Conservation (phyloP, 768 basidiomycete genomes). For the Russula ochroleuca region DNA sequence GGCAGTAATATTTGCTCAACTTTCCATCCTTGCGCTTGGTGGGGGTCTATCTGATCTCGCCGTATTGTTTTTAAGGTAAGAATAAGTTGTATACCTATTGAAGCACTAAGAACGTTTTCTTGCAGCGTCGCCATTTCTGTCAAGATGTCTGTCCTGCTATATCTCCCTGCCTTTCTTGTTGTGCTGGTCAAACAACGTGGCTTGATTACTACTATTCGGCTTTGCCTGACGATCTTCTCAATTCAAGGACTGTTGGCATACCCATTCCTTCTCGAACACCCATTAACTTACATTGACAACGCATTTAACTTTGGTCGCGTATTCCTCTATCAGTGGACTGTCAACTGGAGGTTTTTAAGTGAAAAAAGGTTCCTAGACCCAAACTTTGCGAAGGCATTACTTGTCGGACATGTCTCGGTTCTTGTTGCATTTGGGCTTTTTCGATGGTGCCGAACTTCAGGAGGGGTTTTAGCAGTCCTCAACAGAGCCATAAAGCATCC, state of each 20-base stretch:
- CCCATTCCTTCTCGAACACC: constrained; percentile 63
- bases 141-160: constrained; percentile 92
- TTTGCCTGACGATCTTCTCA: constrained; percentile 43
- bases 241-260: constrained; percentile 60
- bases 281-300: constrained; percentile 59
- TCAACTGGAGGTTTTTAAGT: constrained; percentile 90
- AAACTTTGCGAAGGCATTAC: constrained; percentile 55
- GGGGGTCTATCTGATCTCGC: constrained; percentile 56
- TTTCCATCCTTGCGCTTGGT: constrained; percentile 64
- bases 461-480: constrained; percentile 58
- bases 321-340: constrained; percentile 95
- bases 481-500: constrained; percentile 51
- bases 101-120: constrained; percentile 21
- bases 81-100: constrained; percentile 5
- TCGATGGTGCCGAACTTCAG: constrained; percentile 74
- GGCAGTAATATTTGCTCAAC: constrained; percentile 63
- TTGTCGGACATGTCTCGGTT: constrained; percentile 58
- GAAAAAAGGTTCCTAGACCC: constrained; percentile 71
- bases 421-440: constrained; percentile 64
- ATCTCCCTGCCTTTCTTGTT: constrained; percentile 83
- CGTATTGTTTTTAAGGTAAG: constrained; percentile 70
- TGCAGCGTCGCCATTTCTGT: constrained; percentile 76
- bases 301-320: constrained; percentile 86
- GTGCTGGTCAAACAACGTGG: constrained; percentile 75
- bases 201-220: constrained; percentile 46